These are phyloP conservation scores for Trichoderma simmonsii DNA, from an alignment of 2,329 filamentous ascomycete genomes.

Conservation along the genomic window DNA sequence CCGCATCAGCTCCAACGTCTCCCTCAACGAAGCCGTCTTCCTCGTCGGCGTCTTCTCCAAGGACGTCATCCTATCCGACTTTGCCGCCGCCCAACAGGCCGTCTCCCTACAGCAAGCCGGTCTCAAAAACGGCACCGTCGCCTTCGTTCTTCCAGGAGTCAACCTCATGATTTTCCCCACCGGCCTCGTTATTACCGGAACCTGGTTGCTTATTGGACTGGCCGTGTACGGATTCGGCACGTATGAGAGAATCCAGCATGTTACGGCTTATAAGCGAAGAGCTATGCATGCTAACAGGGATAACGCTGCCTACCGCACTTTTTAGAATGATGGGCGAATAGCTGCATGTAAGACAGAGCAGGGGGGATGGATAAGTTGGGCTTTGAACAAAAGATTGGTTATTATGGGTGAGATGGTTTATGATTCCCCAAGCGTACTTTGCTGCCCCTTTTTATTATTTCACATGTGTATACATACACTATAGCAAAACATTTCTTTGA, in stretches of 20 bases:
- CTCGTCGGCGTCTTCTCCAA: conserved; percentile 67
- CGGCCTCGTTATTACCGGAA: conserved; percentile 62
- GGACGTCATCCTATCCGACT: conserved; percentile 51
- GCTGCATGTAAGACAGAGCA: not conserved
- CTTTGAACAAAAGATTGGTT: not conserved
- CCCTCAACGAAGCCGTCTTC: conserved; percentile 68
- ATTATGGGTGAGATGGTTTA: conserved; percentile 2
- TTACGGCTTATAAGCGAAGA: conserved; percentile 56
- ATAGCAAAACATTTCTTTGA: not conserved
- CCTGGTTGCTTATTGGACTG: conserved; percentile 59
- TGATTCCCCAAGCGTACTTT: conserved; percentile 11
- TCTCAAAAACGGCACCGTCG: conserved; percentile 51
- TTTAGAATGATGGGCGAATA: not conserved
- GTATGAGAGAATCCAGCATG: conserved; percentile 62
- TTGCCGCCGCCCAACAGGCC: conserved; percentile 46
- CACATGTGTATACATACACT: not conserved
- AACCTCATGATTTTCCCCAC: conserved; percentile 67
- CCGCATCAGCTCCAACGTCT: conserved; percentile 60
- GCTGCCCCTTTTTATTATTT: conserved; percentile 1
- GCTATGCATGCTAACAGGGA: conserved; percentile 15
- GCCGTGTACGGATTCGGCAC: conserved; percentile 62
- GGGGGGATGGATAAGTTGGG: not conserved
- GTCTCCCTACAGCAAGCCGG: conserved; percentile 46
- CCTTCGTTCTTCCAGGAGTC: conserved; percentile 68
- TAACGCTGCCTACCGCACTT: not conserved